These are phyloP conservation scores for Piromyces finnis DNA, from an alignment of 192 early-diverging fungal genomes.

Conservation along the genomic window DNA sequence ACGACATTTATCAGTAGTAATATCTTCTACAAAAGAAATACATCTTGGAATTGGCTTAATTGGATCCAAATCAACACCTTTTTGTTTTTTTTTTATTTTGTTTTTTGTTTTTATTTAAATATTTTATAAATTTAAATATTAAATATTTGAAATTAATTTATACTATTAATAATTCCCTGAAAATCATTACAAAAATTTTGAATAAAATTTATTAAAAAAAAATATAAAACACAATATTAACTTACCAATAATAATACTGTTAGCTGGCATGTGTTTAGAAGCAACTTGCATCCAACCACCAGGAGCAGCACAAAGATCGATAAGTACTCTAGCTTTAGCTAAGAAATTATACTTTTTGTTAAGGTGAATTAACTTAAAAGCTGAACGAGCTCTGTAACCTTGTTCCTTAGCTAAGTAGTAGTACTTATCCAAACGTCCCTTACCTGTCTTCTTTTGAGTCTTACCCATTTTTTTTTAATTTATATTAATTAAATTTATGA, in stretches of 20 bases:
- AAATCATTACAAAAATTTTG: no score
- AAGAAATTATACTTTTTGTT: slow-evolving; percentile 98
- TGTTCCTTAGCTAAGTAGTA: slow-evolving; percentile 99
- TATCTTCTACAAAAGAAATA: slow-evolving; percentile 91
- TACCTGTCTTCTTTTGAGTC: slow-evolving; percentile 38
- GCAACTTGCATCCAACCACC: slow-evolving; percentile 98
- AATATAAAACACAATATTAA: slow-evolving; percentile 2
- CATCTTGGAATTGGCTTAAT: slow-evolving; percentile 93
- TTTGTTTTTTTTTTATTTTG: background rate
- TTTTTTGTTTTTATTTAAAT: background rate
- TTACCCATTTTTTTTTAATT: background rate
- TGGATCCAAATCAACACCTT: slow-evolving; percentile 73
- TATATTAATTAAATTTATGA: no score
- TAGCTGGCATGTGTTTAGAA: slow-evolving; percentile 93
- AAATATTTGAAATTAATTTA: no score
- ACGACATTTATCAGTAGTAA: slow-evolving; percentile 86
- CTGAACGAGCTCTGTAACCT: slow-evolving; percentile 95
- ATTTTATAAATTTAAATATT: no score
- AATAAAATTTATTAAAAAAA: no score
- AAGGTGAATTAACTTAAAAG: slow-evolving; percentile 97
- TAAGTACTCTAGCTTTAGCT: slow-evolving; percentile 63
- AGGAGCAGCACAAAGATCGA: slow-evolving; percentile 97
- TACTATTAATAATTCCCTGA: no score
- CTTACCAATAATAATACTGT: slow-evolving; percentile 71
- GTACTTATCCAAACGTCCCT: slow-evolving; percentile 98